phyloP scores from a whole-genome alignment of 768 basidiomycete species.

The Lanmaoa pseudosensibilis region DNA sequence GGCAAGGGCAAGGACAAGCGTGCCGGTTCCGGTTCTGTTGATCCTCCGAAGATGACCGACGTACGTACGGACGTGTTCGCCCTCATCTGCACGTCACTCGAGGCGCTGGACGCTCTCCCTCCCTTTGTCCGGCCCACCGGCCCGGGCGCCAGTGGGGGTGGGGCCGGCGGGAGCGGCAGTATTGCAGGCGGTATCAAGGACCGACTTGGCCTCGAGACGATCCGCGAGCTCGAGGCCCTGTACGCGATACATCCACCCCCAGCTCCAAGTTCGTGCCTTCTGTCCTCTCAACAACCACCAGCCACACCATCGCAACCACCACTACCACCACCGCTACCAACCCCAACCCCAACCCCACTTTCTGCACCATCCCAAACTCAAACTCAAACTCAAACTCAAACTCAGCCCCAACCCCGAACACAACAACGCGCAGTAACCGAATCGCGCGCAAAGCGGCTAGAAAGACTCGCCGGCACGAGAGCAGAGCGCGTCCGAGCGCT shows the following conservation, averaged over 20 bases:
- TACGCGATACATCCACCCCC: conserved; percentile 1
- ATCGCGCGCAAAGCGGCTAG: conserved; percentile 3
- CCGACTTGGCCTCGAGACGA: conserved; percentile 29
- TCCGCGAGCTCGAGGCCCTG: conserved; percentile 28
- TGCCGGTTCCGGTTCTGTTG: not conserved
- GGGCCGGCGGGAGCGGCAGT: no score
- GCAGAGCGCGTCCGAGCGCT: conserved; percentile 24
- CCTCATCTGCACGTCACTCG: conserved; percentile 23
- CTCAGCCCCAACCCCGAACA: not conserved
- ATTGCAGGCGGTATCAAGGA: conserved; percentile 15
- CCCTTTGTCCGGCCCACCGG: not conserved
- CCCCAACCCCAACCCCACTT: not conserved
- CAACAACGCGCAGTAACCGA: not conserved
- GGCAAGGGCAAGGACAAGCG: conserved; percentile 4
- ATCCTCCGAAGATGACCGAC: conserved; percentile 8
- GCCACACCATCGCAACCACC: not conserved
- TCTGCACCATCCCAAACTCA: not conserved
- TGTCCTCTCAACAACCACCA: not conserved
- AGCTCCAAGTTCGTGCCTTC: not conserved
- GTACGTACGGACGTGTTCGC: conserved; percentile 23
- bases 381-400: not conserved
- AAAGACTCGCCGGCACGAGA: conserved; percentile 14
- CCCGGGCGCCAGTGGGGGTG: not conserved
- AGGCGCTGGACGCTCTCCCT: conserved; percentile 18
- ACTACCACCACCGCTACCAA: not conserved